Evolutionary conservation across 2,329 filamentous ascomycete genomes (phyloP).

Genomic region (Pseudomassariella vexata): DNA sequence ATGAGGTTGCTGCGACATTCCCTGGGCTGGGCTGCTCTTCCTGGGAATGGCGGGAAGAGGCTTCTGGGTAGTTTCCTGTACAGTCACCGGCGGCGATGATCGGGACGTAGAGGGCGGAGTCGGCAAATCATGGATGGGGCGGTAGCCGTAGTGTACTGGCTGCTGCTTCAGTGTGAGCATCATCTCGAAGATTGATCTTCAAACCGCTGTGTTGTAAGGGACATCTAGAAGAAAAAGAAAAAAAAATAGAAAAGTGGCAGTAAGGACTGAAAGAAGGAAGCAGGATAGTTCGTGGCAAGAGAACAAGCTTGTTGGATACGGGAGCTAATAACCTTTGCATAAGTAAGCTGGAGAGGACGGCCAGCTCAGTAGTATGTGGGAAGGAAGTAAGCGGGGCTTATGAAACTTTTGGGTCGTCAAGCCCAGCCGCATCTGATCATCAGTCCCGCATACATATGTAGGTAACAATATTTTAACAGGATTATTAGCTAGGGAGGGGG

Average conservation of each 20-base stretch:
- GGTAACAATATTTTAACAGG: constrained; percentile 21
- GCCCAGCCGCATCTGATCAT: constrained; percentile 30
- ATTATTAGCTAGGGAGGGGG: constrained; percentile 17
- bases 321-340: constrained; percentile 32
- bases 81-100: constrained; percentile 48
- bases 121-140: constrained; percentile 56
- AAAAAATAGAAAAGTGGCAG: constrained; percentile 6
- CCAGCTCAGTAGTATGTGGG: constrained; percentile 27
- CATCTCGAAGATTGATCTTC: constrained; percentile 27
- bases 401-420: constrained; percentile 27
- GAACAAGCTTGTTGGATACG: constrained; percentile 12
- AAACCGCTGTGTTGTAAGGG: constrained; percentile 11
- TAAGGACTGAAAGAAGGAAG: constrained; percentile 5
- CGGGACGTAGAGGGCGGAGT: constrained; percentile 51
- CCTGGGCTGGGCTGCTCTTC: constrained; percentile 44
- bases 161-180: constrained; percentile 61
- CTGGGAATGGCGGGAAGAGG: constrained; percentile 30
- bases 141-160: constrained; percentile 53
- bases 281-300: no score
- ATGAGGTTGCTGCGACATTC: constrained; percentile 63
- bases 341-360: constrained; percentile 30
- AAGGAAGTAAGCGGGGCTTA: constrained; percentile 27
- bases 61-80: constrained; percentile 41
- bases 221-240: constrained; percentile 11
- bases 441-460: constrained; percentile 25